Evolutionary conservation across 2,329 filamentous ascomycete species (phyloP).

Genomic region (Cercospora nicotianae): DNA sequence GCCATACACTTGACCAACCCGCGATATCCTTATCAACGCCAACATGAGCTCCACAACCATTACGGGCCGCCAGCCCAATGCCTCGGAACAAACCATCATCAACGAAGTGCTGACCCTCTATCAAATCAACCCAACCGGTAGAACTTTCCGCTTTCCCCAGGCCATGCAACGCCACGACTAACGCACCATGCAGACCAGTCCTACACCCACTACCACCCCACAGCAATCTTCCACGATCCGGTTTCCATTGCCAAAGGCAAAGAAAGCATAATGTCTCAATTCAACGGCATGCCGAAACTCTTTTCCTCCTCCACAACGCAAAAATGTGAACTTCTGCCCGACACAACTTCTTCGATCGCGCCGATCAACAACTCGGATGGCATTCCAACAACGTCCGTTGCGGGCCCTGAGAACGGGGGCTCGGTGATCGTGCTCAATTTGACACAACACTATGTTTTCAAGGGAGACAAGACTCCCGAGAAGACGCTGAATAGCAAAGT

Average conservation of each 20-base stretch:
- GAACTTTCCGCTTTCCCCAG: too few relatives aligned
- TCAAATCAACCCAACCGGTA: slow-evolving; percentile 25
- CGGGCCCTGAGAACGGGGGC: slow-evolving; percentile 8
- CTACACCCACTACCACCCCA: slow-evolving; percentile 30
- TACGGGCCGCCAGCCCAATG: slow-evolving; percentile 21
- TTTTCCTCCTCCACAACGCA: slow-evolving; percentile 30
- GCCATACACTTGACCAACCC: too few relatives aligned
- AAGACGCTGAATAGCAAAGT: slow-evolving; percentile 33
- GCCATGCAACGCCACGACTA: too few relatives aligned
- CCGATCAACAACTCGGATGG: neutral
- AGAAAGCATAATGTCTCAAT: slow-evolving; percentile 32
- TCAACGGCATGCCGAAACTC: slow-evolving; percentile 36
- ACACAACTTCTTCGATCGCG: slow-evolving; percentile 10
- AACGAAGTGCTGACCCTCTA: slow-evolving; percentile 32
- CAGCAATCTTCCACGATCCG: slow-evolving; percentile 34
- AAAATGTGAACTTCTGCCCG: slow-evolving; percentile 23
- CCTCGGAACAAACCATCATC: slow-evolving; percentile 28
- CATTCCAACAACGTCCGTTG: neutral
- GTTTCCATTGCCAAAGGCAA: slow-evolving; percentile 33
- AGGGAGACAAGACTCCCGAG: slow-evolving; percentile 31
- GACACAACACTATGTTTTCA: slow-evolving; percentile 36
- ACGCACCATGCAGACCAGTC: slow-evolving; percentile 17
- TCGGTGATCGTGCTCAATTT: slow-evolving; percentile 28
- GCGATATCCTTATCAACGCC: too few relatives aligned
- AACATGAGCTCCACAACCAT: slow-evolving; percentile 14